A percentile compares a stretch with the other conserved stretches of the same genome.
Evolutionary conservation across 345 rosid species (phyloP).

Genomic region (Eucalyptus guilfoylei): DNA sequence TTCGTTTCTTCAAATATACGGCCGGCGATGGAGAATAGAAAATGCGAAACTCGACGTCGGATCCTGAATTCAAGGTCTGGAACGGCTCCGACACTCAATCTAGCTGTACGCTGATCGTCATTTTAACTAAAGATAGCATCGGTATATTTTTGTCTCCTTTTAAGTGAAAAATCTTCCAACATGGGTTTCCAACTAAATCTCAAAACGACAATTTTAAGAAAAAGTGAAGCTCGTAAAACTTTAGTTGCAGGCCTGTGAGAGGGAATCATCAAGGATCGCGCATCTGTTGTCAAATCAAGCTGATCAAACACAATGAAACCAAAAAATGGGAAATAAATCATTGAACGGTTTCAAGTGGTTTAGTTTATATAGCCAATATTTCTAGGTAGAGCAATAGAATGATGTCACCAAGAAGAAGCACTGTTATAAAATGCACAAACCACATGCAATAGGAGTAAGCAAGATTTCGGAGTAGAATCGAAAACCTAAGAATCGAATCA

Average conservation of each 20-base stretch:
- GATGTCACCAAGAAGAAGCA: not conserved
- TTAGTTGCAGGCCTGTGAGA: not conserved
- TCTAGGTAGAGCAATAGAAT: not conserved
- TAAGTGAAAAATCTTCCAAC: not conserved
- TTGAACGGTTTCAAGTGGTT: not conserved
- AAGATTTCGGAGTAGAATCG: accelerated
- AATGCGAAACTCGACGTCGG: not conserved
- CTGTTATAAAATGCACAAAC: not conserved
- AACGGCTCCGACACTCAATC: not conserved
- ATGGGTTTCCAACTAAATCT: not conserved
- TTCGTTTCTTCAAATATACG: not conserved
- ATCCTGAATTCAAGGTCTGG: not conserved
- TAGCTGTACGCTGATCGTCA: not conserved
- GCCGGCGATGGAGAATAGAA: not conserved
- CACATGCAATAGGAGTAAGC: not conserved
- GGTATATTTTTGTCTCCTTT: not conserved
- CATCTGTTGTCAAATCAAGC: not conserved
- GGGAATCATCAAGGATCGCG: not conserved
- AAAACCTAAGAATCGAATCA: too few species aligned
- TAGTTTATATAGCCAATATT: not conserved
- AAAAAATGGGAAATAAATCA: too few species aligned
- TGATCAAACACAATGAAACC: not conserved
- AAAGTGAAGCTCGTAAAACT: not conserved
- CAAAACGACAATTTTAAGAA: not conserved
- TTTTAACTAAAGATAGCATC: not conserved